Percentiles rank a stretch among this genome's conserved stretches.
Evolutionary conservation across 768 basidiomycete species (phyloP).

Genomic region (Dentipellis fragilis): DNA sequence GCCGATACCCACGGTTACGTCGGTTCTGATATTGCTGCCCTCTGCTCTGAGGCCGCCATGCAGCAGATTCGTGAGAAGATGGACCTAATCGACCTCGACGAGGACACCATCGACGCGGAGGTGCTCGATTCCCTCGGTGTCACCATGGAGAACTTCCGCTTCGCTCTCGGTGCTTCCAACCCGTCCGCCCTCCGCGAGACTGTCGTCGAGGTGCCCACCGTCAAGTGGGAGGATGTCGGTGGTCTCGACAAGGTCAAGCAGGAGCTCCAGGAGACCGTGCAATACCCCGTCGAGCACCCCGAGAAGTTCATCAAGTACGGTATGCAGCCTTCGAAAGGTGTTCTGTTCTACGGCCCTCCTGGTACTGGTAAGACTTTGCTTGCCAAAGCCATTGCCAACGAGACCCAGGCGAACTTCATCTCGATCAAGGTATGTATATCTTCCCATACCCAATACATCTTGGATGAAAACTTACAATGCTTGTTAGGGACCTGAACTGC

Average conservation of each 20-base stretch:
- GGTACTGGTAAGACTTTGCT: slow-evolving; percentile 99
- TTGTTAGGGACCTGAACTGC: slow-evolving; percentile 79
- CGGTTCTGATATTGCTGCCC: slow-evolving; percentile 92
- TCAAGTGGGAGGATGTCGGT: slow-evolving; percentile 99
- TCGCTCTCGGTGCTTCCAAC: slow-evolving; percentile 94
- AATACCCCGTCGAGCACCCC: slow-evolving; percentile 99
- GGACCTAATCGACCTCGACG: slow-evolving; percentile 92
- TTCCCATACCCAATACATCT: too few species aligned
- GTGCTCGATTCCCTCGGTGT: slow-evolving; percentile 98
- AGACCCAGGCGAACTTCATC: slow-evolving; percentile 99
- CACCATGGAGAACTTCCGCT: slow-evolving; percentile 99
- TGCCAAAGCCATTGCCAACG: slow-evolving; percentile 98
- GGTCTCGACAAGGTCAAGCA: slow-evolving; percentile 99
- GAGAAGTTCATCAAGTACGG: slow-evolving; percentile 99
- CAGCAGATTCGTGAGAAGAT: slow-evolving; percentile 99
- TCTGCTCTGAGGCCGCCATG: slow-evolving; percentile 99
- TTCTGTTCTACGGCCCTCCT: slow-evolving; percentile 98
- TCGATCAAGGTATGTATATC: slow-evolving; percentile 73
- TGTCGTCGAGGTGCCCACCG: slow-evolving; percentile 96
- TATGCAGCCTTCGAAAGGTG: slow-evolving; percentile 99
- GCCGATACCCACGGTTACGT: slow-evolving; percentile 99
- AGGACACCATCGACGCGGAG: slow-evolving; percentile 98
- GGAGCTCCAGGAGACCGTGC: slow-evolving; percentile 98
- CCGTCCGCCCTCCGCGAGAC: slow-evolving; percentile 98
- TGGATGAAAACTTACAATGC: not conserved